These are phyloP conservation scores for Prunus fruticosa DNA, from an alignment of 306 rosid genomes.

Conservation along the genomic window DNA sequence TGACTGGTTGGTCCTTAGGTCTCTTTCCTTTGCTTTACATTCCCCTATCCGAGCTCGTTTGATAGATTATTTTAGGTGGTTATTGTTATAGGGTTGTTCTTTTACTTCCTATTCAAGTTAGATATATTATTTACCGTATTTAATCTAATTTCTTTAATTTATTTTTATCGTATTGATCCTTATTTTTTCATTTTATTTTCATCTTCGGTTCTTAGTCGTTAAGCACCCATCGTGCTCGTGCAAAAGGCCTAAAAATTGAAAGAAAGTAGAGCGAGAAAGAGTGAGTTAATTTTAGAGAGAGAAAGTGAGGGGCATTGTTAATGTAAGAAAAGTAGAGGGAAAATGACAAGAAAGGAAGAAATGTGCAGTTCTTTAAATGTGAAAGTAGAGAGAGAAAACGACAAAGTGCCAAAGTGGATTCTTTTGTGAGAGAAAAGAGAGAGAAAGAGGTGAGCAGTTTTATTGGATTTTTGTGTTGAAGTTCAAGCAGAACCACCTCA, in stretches of 20 bases:
- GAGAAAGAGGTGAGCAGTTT: constrained; percentile 3
- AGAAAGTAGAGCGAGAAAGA: neutral
- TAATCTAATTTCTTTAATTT: no score
- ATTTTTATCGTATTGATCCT: neutral
- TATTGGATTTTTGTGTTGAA: constrained; percentile 11
- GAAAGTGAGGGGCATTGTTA: constrained; percentile 3
- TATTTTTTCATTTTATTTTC: neutral
- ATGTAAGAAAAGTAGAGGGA: constrained; percentile 22
- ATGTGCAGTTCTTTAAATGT: constrained; percentile 16
- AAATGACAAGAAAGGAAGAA: constrained; percentile 45
- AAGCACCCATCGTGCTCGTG: neutral
- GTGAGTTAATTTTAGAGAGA: neutral
- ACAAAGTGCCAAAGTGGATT: constrained; percentile 22
- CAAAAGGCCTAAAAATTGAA: neutral
- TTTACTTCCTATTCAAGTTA: no score
- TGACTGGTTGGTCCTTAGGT: no score
- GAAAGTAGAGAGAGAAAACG: constrained; percentile 35
- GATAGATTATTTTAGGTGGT: no score
- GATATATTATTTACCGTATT: no score
- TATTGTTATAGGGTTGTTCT: no score
- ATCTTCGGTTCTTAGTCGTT: neutral
- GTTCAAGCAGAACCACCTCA: constrained; percentile 3
- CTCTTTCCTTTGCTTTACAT: no score
- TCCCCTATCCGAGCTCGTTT: no score
- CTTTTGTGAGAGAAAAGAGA: constrained; percentile 1